Percentiles rank a stretch among this genome's conserved stretches.
Evolutionary conservation across 441 rosid species (phyloP).

Genomic region (Gossypium davidsonii): DNA sequence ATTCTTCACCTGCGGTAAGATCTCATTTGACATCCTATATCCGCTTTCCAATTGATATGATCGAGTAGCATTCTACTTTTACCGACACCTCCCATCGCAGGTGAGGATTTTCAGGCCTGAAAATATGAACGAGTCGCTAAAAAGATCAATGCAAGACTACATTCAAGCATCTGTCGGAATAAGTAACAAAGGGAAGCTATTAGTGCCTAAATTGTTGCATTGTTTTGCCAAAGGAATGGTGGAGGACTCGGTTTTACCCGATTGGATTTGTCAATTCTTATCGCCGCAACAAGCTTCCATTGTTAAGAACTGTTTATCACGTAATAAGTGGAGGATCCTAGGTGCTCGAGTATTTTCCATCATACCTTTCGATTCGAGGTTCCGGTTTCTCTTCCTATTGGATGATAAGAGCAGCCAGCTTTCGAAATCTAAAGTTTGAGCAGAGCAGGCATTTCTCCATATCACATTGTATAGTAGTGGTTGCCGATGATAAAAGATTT

Average conservation of each 20-base stretch:
- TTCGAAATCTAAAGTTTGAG: conserved; percentile 1
- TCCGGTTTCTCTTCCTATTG: conserved; percentile 49
- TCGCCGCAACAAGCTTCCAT: conserved; percentile 38
- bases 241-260: conserved; percentile 40
- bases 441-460: not conserved
- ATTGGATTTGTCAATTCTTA: conserved; percentile 63
- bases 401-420: conserved; percentile 8
- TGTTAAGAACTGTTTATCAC: conserved; percentile 39
- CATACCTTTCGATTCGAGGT: conserved; percentile 54
- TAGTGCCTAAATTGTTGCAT: conserved; percentile 59
- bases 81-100: conserved; percentile 20
- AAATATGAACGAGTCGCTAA: conserved; percentile 39
- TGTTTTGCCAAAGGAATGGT: conserved; percentile 43
- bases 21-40: not conserved
- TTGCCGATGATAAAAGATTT: not conserved
- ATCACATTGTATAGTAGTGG: not conserved
- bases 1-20: conserved; percentile 73
- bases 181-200: conserved; percentile 43
- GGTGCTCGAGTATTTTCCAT: conserved; percentile 43
- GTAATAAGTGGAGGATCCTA: conserved; percentile 42
- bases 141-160: conserved; percentile 46
- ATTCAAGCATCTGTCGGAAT: conserved; percentile 55
- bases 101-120: conserved; percentile 55
- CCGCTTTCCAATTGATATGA: not conserved
- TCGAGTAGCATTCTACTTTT: not conserved